phyloP scores from a whole-genome alignment of 257 asterid species.

The Penstemon eatonii region DNA sequence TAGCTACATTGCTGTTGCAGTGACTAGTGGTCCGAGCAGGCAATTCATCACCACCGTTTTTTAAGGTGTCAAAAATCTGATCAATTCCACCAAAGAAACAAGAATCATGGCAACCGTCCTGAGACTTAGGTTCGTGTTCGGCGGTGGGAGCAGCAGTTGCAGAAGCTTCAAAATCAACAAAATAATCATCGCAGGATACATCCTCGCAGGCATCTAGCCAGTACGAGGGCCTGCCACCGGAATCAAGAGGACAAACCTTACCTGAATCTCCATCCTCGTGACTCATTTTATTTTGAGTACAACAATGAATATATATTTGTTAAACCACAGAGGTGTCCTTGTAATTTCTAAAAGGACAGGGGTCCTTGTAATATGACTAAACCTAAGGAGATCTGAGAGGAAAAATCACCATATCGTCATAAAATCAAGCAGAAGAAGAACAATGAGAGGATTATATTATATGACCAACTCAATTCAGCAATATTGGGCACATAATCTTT shows the following conservation, averaged over 20 bases:
- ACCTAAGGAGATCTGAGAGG: too few species aligned
- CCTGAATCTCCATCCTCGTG: conserved; percentile 46
- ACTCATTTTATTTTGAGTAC: conserved; percentile 46
- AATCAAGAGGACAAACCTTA: conserved; percentile 29
- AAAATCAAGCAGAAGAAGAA: too few species aligned
- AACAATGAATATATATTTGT: not conserved
- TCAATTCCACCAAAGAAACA: conserved; percentile 73
- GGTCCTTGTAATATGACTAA: too few species aligned
- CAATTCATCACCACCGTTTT: conserved; percentile 44
- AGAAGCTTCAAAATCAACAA: conserved; percentile 48
- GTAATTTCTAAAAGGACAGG: too few species aligned
- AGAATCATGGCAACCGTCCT: conserved; percentile 45
- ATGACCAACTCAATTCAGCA: too few species aligned
- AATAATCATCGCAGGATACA: conserved; percentile 62
- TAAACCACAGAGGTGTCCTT: too few species aligned
- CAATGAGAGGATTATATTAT: too few species aligned
- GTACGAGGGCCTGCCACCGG: conserved; percentile 57
- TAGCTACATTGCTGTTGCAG: conserved; percentile 24
- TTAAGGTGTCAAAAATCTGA: conserved; percentile 61
- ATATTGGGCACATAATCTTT: too few species aligned
- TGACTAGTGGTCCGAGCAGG: conserved; percentile 16
- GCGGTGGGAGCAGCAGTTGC: conserved; percentile 14
- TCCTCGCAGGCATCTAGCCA: conserved; percentile 97
- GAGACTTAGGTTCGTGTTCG: conserved; percentile 24
- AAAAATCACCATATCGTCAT: too few species aligned